These are phyloP conservation scores for Cylindrotheca closterium DNA, from an alignment of 108 stramenopile genomes.

Conservation along the genomic window DNA sequence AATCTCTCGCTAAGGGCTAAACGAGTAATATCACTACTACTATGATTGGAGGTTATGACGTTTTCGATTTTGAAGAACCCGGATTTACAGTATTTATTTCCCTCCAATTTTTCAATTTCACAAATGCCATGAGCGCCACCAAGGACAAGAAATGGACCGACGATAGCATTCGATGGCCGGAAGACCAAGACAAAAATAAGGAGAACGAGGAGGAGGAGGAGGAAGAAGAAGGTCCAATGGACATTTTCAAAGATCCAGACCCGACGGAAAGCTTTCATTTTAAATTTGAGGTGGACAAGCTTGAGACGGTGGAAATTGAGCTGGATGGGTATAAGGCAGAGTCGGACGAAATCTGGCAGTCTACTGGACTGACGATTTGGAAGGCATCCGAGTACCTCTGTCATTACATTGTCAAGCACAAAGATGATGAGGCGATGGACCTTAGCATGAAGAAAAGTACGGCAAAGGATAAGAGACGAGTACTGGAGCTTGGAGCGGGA, in stretches of 20 bases:
- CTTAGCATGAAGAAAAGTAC: neutral
- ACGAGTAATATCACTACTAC: no score
- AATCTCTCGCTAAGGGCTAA: no score
- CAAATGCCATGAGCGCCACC: no score
- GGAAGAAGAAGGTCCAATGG: constrained; percentile 13
- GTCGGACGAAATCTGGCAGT: constrained; percentile 64
- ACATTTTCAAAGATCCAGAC: constrained; percentile 15
- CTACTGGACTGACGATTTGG: constrained; percentile 81
- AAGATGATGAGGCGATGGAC: neutral
- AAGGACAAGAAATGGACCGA: constrained; percentile 31
- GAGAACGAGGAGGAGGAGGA: constrained; percentile 29
- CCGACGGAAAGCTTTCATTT: constrained; percentile 11
- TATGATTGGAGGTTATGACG: no score
- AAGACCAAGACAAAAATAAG: constrained; percentile 12
- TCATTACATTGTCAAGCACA: constrained; percentile 56
- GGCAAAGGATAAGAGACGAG: neutral
- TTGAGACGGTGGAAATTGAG: neutral
- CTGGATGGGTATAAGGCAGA: constrained; percentile 45
- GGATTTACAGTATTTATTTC: no score
- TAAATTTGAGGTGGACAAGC: neutral
- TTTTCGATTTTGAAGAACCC: no score
- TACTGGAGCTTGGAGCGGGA: constrained; percentile 35
- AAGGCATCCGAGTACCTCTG: constrained; percentile 65
- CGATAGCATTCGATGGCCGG: constrained; percentile 30
- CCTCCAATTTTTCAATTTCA: no score